phyloP scores from a whole-genome alignment of 2,329 filamentous ascomycete genomes.

The Albophoma yamanashiensis region DNA sequence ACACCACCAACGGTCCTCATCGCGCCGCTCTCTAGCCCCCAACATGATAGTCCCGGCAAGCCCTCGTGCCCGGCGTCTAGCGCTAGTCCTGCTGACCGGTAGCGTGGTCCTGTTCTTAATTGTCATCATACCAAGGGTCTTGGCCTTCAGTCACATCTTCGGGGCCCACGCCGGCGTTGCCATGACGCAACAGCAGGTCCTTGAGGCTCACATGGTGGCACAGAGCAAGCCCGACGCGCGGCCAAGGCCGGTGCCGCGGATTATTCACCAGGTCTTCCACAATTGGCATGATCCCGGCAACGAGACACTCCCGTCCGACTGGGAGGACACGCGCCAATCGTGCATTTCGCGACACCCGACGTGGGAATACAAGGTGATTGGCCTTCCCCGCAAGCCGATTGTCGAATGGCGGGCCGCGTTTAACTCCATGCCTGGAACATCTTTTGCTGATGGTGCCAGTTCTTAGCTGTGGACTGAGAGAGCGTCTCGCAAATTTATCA shows the following conservation, averaged over 20 bases:
- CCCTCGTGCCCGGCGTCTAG: background rate
- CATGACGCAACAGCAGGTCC: slow-evolving; percentile 1
- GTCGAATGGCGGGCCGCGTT: background rate
- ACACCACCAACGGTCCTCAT: background rate
- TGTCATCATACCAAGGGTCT: background rate
- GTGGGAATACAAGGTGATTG: slow-evolving; percentile 5
- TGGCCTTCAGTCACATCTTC: background rate
- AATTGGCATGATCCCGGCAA: slow-evolving; percentile 1
- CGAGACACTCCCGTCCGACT: background rate
- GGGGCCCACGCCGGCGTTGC: slow-evolving; percentile 2
- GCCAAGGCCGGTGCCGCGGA: slow-evolving; percentile 2
- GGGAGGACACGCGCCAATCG: background rate
- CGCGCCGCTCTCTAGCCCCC: background rate
- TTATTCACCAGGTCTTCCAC: slow-evolving; percentile 3
- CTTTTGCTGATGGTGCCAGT: background rate
- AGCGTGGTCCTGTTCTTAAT: background rate
- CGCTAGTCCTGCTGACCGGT: background rate
- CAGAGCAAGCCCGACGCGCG: background rate
- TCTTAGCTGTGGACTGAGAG: slow-evolving; percentile 59
- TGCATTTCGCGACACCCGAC: slow-evolving; percentile 2
- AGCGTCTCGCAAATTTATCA: slow-evolving; percentile 59
- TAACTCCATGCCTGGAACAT: background rate
- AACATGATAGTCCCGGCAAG: background rate
- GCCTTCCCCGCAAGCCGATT: background rate
- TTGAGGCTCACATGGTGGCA: background rate